These are phyloP conservation scores for Scleromitrula shiraiana DNA, from an alignment of 2,329 filamentous ascomycete genomes.

Conservation along the genomic window DNA sequence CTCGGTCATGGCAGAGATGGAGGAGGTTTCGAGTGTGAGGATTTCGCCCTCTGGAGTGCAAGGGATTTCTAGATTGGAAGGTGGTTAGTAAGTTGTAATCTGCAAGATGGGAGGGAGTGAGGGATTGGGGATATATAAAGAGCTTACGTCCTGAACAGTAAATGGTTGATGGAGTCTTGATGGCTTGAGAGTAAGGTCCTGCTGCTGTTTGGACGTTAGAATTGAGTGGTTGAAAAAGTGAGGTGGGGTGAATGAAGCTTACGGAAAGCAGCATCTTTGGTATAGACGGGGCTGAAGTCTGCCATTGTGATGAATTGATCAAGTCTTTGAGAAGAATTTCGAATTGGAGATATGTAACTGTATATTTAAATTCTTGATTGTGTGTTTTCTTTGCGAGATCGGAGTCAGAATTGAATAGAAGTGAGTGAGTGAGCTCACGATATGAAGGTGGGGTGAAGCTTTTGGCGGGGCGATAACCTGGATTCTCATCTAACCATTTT, in stretches of 20 bases:
- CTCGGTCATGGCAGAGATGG: slow-evolving; percentile 57
- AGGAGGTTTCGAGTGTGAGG: slow-evolving; percentile 41
- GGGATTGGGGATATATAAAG: background rate
- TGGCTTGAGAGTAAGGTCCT: slow-evolving; percentile 22
- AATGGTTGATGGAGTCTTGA: slow-evolving; percentile 57
- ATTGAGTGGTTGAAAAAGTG: background rate
- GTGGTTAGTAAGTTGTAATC: background rate
- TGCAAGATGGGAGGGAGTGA: background rate
- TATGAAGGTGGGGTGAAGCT: slow-evolving; percentile 3
- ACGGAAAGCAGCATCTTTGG: slow-evolving; percentile 30
- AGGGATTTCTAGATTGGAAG: slow-evolving; percentile 33
- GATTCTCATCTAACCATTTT: background rate
- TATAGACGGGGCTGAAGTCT: slow-evolving; percentile 28
- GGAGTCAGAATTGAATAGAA: background rate
- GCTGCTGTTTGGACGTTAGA: slow-evolving; percentile 6
- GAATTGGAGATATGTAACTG: background rate
- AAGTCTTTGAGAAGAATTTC: background rate
- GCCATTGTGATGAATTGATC: slow-evolving; percentile 22
- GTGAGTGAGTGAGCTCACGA: background rate
- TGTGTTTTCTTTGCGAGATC: slow-evolving; percentile 6
- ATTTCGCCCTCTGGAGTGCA: slow-evolving; percentile 26
- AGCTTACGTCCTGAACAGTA: slow-evolving; percentile 49
- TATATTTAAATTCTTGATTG: background rate
- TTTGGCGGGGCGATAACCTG: background rate
- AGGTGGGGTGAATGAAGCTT: slow-evolving; percentile 18